phyloP scores from a whole-genome alignment of 106 monocot genomes.

The Posidonia australis region DNA sequence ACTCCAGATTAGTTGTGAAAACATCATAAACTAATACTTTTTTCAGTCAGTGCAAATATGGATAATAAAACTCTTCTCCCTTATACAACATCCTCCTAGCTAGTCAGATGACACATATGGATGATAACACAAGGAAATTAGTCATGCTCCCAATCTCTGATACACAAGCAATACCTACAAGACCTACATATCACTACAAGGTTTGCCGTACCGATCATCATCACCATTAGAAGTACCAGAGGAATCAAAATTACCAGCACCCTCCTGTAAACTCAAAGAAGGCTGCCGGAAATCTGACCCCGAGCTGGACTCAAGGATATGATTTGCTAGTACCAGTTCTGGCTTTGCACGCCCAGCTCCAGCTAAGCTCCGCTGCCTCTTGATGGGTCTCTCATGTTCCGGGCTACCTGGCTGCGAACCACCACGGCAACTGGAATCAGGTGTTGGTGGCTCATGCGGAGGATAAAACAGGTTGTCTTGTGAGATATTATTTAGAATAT shows the following conservation, averaged over 20 bases:
- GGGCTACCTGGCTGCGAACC: slow-evolving; percentile 35
- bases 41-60: not conserved
- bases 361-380: slow-evolving; percentile 17
- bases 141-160: not conserved
- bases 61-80: not conserved
- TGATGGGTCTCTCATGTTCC: slow-evolving; percentile 30
- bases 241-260: slow-evolving; percentile 13
- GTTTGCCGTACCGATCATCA: not conserved
- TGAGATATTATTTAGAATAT: slow-evolving; percentile 17
- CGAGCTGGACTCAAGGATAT: slow-evolving; percentile 73
- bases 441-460: slow-evolving; percentile 27
- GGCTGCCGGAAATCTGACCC: slow-evolving; percentile 42
- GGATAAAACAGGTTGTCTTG: slow-evolving; percentile 33
- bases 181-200: slow-evolving; percentile 2
- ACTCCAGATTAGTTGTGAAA: no score
- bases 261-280: slow-evolving; percentile 13
- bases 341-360: slow-evolving; percentile 5
- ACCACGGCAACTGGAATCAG: slow-evolving; percentile 38
- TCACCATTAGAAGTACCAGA: slow-evolving; percentile 11
- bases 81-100: not conserved
- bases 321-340: slow-evolving; percentile 34
- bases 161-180: not conserved
- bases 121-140: slow-evolving; percentile 1
- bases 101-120: not conserved
- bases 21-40: no score